phyloP scores from a whole-genome alignment of 2,329 filamentous ascomycete species.

The Neonectria punicea region DNA sequence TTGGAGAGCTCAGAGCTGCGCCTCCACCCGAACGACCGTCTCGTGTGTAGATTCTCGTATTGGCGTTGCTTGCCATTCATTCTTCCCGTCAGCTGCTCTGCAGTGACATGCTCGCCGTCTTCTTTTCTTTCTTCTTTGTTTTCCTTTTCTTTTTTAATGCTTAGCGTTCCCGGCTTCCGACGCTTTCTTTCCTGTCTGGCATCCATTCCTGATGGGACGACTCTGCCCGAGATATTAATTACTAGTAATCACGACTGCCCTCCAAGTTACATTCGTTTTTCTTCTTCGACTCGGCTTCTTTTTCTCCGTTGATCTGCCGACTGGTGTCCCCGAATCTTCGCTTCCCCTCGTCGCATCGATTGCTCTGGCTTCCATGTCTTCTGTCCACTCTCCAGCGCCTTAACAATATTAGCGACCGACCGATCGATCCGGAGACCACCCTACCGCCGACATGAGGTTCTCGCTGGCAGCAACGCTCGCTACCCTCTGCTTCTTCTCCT shows the following conservation, averaged over 20 bases:
- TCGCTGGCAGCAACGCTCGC: conserved; percentile 16
- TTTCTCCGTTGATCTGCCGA: not conserved
- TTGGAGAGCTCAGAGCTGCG: not conserved
- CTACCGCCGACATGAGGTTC: conserved; percentile 25
- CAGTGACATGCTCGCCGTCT: not conserved
- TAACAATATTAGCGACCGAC: not conserved
- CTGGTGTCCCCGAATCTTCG: not conserved
- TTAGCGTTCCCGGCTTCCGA: not conserved
- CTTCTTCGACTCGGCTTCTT: not conserved
- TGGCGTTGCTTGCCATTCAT: not conserved
- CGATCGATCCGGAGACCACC: not conserved
- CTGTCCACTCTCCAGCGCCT: not conserved
- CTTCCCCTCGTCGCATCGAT: not conserved
- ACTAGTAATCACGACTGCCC: not conserved
- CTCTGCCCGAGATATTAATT: not conserved
- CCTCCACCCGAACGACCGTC: not conserved
- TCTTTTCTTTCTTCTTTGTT: too few relatives aligned
- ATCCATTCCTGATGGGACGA: not conserved
- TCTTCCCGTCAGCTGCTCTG: not conserved
- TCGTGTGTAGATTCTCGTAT: not conserved
- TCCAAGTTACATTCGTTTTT: not conserved
- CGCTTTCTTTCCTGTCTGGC: not conserved
- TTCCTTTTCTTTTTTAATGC: not conserved
- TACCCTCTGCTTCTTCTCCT: conserved; percentile 26
- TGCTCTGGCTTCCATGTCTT: not conserved